Base-by-base conservation (phyloP, 805 yeast species). In the Suhomyces xylopsoci region DNA sequence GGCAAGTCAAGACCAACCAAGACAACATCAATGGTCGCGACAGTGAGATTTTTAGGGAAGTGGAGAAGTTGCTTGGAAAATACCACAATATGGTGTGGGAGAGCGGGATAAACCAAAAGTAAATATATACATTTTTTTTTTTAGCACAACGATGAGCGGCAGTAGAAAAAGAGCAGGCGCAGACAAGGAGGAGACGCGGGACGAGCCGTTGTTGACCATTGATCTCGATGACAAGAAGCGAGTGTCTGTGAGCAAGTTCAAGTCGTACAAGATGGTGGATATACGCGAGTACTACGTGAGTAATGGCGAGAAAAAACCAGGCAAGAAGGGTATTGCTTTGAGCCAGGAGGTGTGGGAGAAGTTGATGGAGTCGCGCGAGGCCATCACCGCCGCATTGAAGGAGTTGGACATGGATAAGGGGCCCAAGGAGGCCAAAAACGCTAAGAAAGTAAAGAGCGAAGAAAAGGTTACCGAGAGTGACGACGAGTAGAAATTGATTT, bases 201-300 rank as follows among this genome's bases (percentile, higher is more conserved):
- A 47, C 20, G 24, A 45, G 7, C 36, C 51, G 14, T 66, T 63
- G 22, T 48, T 49, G 7, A 60, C 55, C n/a, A 61, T 68, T 47
- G 69, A 66, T 44, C 63, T 74, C 47, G 78, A 70, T 57, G 55
- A 51, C 44, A 72, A 69, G 56, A 90, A 90, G 64, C 81, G 83
- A 51, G 87, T 89, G 30, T 81, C 89, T 0, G 90, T 93, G 15
- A 78, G 90, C 52, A 81, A 80, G 58, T 92, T 83, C 74, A 84
- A 87, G 51, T 84, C 84, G 49, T 71, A 74, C 51, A 81, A 80
- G 32, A 71, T 91, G 58, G 82, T 93, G 12, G 97, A 92, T 62
- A 88, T 92, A 50, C 80, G 98, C 53, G 97, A 92, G 65, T 90
- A 76, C 70, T 92, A 90, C 67, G 48, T 63, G 14, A 77, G 72